These are phyloP conservation scores for Blechomonas ayalai DNA, from an alignment of 208 protist genomes.

Conservation along the genomic window DNA sequence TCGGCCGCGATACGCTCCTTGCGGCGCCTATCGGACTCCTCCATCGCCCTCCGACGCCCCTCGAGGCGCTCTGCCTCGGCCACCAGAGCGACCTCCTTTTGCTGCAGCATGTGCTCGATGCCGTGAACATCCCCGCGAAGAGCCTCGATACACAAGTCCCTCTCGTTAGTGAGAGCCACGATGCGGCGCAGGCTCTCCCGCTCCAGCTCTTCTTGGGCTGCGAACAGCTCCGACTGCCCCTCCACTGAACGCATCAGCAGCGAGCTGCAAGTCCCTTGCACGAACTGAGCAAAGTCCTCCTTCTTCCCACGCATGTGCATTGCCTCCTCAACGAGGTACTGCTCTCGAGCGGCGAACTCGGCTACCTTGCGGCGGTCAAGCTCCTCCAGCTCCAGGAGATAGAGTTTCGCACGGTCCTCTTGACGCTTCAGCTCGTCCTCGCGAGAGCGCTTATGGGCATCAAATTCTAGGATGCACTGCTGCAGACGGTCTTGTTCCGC, in stretches of 20 bases:
- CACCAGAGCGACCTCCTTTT: slow-evolving; percentile 6
- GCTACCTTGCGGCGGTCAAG: slow-evolving; percentile 35
- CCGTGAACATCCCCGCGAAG: slow-evolving; percentile 6
- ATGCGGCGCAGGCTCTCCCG: slow-evolving; percentile 17
- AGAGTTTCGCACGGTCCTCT: slow-evolving; percentile 32
- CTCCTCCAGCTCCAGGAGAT: slow-evolving; percentile 44
- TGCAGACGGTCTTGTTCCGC: slow-evolving; percentile 26
- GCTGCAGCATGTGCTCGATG: slow-evolving; percentile 13
- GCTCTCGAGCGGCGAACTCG: slow-evolving; percentile 25
- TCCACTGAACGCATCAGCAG: slow-evolving; percentile 22
- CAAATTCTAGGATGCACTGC: slow-evolving; percentile 28
- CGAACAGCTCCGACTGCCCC: slow-evolving; percentile 22
- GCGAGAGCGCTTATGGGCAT: slow-evolving; percentile 16
- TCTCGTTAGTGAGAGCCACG: slow-evolving; percentile 14
- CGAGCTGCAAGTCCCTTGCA: slow-evolving; percentile 15
- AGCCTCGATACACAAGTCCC: slow-evolving; percentile 2
- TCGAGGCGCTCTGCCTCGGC: slow-evolving; percentile 12
- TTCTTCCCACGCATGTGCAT: slow-evolving; percentile 18
- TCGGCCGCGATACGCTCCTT: slow-evolving; percentile 19
- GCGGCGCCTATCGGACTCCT: slow-evolving; percentile 12
- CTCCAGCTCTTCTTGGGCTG: slow-evolving; percentile 23
- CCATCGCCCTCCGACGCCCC: slow-evolving; percentile 6
- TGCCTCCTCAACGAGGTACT: slow-evolving; percentile 22
- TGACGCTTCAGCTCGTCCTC: slow-evolving; percentile 19
- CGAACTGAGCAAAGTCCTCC: slow-evolving; percentile 2